Base-by-base conservation (phyloP, 805 yeast species). In the Starmerella asiatica region DNA sequence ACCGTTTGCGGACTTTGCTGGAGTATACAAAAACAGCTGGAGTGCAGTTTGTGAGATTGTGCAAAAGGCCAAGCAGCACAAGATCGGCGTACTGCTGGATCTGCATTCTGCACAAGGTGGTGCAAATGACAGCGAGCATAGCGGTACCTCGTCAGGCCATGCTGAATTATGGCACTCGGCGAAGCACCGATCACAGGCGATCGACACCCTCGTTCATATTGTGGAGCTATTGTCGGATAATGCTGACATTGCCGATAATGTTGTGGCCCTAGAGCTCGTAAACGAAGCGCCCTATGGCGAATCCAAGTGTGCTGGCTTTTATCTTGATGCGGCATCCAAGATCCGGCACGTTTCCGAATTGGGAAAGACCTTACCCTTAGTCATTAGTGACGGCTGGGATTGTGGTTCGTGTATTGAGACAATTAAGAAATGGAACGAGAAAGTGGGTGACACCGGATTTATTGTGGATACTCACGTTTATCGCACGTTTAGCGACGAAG, bases 311-410 rank as follows among this genome's bases (percentile, higher is more conserved):
- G 61, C 61, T 19, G 43, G 44, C 3, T 88, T 77, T 58, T 86
- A 86, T 55, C 52, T 66, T 8, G 68, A 70, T 16, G 93, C 93
- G 0, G 62, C 74, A 28, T 63, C 65, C 26, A 67, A 68, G 30
- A 76, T 88, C 32, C 65, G 88, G 23, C 26, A 17, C 9, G 9
- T 17, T 11, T 6, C 15, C 9, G 55, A 58, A 17, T 62, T 65
- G 14, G 79, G 82, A 53, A 35, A 57, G 1, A 58, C 58, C 2
- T 59, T 84, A 26, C 94, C 94, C 0, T 64, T 88, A 5, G 62
- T 80, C 15, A 79, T 88, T 27, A 82, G 94, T 2, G 97, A 88
- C 56, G 94, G 94, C 3, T 91, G 97, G 97, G 78, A 84, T 76
- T 71, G 91, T 4, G 70, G 71, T 47, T 81, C 73, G 54, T 82